Evolutionary conservation across 2,329 filamentous ascomycete species (phyloP).

Genomic region (Cladosporium colombiae): DNA sequence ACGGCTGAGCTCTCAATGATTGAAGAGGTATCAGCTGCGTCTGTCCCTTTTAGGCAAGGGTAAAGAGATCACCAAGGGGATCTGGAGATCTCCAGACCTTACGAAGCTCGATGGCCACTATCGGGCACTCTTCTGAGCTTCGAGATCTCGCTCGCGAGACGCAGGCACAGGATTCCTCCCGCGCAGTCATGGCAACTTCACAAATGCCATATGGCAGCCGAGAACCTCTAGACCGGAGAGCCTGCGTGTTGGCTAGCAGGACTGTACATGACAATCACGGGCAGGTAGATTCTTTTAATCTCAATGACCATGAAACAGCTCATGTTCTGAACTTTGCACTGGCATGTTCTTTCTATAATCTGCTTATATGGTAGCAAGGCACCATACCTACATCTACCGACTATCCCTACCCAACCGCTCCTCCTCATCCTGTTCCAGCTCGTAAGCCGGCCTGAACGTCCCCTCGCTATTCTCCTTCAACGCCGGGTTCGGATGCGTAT

Average conservation of each 20-base stretch:
- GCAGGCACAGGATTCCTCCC: background rate
- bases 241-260: background rate
- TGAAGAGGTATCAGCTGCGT: background rate
- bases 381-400: background rate
- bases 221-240: background rate
- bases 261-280: background rate
- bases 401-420: constrained; percentile 71
- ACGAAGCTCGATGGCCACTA: background rate
- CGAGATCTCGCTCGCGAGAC: background rate
- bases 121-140: background rate
- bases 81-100: background rate
- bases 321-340: background rate
- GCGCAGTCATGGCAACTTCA: background rate
- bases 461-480: constrained; percentile 49
- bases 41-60: background rate
- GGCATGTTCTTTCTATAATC: background rate
- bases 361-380: background rate
- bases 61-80: background rate
- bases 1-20: background rate
- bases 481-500: constrained; percentile 86
- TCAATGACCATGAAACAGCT: background rate
- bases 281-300: background rate
- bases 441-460: constrained; percentile 71
- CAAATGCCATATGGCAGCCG: background rate
- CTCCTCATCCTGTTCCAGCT: constrained; percentile 71